phyloP scores from a whole-genome alignment of 441 rosid genomes.

The Isatis lusitanica region DNA sequence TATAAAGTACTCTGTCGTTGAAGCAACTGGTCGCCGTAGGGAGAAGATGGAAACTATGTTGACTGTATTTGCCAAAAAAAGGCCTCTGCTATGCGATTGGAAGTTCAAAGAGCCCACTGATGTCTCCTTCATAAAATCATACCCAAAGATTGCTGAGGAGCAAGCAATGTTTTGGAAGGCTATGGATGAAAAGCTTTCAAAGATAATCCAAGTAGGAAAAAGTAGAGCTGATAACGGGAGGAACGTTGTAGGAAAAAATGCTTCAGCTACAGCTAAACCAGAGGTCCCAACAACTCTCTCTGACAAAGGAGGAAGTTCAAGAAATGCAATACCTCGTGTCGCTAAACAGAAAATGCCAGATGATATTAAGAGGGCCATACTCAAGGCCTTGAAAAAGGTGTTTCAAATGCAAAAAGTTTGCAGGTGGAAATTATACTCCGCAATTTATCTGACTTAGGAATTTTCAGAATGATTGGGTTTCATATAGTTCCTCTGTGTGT shows the following conservation, averaged over 20 bases:
- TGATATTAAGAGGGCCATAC: conserved; percentile 66
- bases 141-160: conserved; percentile 52
- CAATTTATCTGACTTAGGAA: background rate
- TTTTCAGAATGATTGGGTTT: background rate
- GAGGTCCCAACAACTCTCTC: conserved; percentile 37
- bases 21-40: conserved; percentile 30
- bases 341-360: conserved; percentile 49
- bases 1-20: conserved; percentile 42
- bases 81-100: conserved; percentile 63
- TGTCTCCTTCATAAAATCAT: conserved; percentile 51
- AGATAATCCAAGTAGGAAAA: conserved; percentile 34
- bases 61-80: conserved; percentile 53
- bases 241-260: conserved; percentile 31
- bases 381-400: conserved; percentile 71
- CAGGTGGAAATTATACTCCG: conserved; percentile 44
- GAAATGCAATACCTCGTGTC: conserved; percentile 34
- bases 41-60: conserved; percentile 43
- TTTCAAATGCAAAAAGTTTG: conserved; percentile 84
- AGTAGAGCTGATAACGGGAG: conserved; percentile 21
- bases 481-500: conserved; percentile 22
- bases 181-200: conserved; percentile 35
- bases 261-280: conserved; percentile 34
- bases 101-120: conserved; percentile 71
- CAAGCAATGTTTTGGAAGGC: conserved; percentile 43
- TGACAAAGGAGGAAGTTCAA: conserved; percentile 42